Evolutionary conservation across 2,329 filamentous ascomycete species (phyloP), one percentile per base, ranked within the genome.

Genomic region (Colletotrichum sp.): DNA sequence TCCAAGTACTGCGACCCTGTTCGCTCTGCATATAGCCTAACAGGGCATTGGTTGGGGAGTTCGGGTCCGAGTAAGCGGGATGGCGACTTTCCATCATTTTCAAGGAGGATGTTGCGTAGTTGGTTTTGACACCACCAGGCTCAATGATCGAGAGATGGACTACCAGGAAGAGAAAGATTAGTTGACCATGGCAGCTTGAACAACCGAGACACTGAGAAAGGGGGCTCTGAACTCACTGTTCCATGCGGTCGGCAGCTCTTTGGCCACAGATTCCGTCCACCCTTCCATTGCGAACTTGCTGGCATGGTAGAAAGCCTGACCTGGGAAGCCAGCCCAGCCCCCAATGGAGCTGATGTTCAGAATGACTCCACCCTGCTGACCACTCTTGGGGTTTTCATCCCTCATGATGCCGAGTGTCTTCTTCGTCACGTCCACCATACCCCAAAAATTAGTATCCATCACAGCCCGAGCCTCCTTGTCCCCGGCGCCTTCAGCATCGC

Each of bases 271-370:
- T 76, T 90, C 87, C 0, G 88, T 88, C 77, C 85, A 89, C 1
- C 88, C 88, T 77, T 88, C 87, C 12, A 88, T 78, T 1, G 86
- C 87, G 71, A 87, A 88, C 79, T 89, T 89, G 68, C 81, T 82
- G 0, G 83, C 83, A 59, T 86, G 85, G 66, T 88, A 88, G 65
- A 84, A 85, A 0, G 84, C 80, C 36, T 80, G 78, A 2, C 83
- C 82, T 1, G 85, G 83, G 34, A 81, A 84, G 2, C 81, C 84
- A 10, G 81, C 74, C 69, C 81, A 84, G 0, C 86, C 86, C 6
- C 89, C 90, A 79, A 92, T 87, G 5, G 88, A 90, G 7, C 88
- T 90, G 52, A 92, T 81, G 75, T 92, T 89, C 48, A 91, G 82
- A 15, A 92, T 88, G 8, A 90, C 82, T 9, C 90, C 90, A 5